Evolutionary conservation across 345 rosid genomes (phyloP).

Genomic region (Pugionium dolabratum): DNA sequence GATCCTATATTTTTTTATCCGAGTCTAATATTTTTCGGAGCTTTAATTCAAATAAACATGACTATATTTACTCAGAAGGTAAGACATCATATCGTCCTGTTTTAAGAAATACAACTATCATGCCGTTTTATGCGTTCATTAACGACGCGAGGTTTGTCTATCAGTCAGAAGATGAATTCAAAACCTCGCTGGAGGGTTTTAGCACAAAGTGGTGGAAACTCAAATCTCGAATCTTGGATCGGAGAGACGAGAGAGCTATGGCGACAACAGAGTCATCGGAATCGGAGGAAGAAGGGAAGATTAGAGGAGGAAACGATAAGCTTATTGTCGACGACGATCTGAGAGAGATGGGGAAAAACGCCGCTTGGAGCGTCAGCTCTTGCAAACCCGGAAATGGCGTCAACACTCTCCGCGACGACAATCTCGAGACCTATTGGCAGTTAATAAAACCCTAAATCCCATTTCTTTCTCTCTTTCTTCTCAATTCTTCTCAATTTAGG

Average conservation of each 20-base stretch:
- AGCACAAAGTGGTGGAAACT: not conserved
- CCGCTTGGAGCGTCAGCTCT: conserved; percentile 97
- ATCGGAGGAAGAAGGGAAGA: conserved; percentile 89
- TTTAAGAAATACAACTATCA: not conserved
- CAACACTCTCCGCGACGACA: conserved; percentile 82
- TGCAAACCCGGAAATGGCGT: conserved; percentile 94
- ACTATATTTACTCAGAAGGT: not conserved
- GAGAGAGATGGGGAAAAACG: conserved; percentile 86
- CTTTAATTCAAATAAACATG: too few species aligned
- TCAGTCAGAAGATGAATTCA: conserved; percentile 24
- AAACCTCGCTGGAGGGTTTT: conserved; percentile 32
- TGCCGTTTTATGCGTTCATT: not conserved
- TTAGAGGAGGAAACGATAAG: conserved; percentile 62
- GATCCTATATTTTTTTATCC: too few species aligned
- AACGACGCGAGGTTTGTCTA: conserved; percentile 23
- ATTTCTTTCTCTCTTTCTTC: not conserved
- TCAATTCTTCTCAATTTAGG: not conserved
- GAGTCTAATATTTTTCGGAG: too few species aligned
- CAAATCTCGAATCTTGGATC: not conserved
- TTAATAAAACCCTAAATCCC: conserved; percentile 26
- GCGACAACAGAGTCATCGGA: conserved; percentile 91
- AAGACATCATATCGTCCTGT: conserved; percentile 1
- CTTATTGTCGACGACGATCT: conserved; percentile 73
- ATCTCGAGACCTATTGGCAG: conserved; percentile 94
- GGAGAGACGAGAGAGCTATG: conserved; percentile 40